Evolutionary conservation across 2,329 filamentous ascomycete genomes (phyloP).

Genomic region (Xylariaceae sp.): DNA sequence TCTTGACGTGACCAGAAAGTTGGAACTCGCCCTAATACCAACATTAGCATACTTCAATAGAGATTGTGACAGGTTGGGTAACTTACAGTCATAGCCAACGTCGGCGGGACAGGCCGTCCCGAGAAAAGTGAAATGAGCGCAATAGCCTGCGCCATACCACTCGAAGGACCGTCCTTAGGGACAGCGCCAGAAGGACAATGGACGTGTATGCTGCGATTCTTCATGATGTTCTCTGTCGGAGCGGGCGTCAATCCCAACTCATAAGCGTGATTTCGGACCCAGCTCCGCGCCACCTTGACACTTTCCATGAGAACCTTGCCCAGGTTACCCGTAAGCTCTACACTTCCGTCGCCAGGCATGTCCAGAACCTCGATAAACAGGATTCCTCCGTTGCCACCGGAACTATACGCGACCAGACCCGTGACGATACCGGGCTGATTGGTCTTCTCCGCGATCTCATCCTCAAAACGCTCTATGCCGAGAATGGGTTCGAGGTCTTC

Average conservation of each 20-base stretch:
- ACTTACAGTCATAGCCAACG: constrained; percentile 86
- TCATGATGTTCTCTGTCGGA: constrained; percentile 89
- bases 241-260: constrained; percentile 79
- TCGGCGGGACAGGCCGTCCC: constrained; percentile 78
- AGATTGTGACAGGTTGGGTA: constrained; percentile 14
- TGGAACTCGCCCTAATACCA: constrained; percentile 69
- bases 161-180: constrained; percentile 84
- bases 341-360: constrained; percentile 87
- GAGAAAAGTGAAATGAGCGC: constrained; percentile 88
- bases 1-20: constrained; percentile 82
- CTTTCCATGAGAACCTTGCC: constrained; percentile 96
- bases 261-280: constrained; percentile 95
- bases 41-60: constrained; percentile 21
- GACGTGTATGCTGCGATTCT: constrained; percentile 86
- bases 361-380: constrained; percentile 97
- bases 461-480: constrained; percentile 88
- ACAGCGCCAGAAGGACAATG: constrained; percentile 94
- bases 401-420: constrained; percentile 89
- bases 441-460: constrained; percentile 87
- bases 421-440: constrained; percentile 87
- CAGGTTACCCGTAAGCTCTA: constrained; percentile 93
- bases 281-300: constrained; percentile 90
- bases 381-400: constrained; percentile 89
- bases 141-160: constrained; percentile 89
- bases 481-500: constrained; percentile 86